A percentile compares a stretch with the other conserved stretches of the same genome.
These are phyloP conservation scores for Pseudopithomyces chartarum DNA, from an alignment of 2,329 filamentous ascomycete genomes.

Conservation along the genomic window DNA sequence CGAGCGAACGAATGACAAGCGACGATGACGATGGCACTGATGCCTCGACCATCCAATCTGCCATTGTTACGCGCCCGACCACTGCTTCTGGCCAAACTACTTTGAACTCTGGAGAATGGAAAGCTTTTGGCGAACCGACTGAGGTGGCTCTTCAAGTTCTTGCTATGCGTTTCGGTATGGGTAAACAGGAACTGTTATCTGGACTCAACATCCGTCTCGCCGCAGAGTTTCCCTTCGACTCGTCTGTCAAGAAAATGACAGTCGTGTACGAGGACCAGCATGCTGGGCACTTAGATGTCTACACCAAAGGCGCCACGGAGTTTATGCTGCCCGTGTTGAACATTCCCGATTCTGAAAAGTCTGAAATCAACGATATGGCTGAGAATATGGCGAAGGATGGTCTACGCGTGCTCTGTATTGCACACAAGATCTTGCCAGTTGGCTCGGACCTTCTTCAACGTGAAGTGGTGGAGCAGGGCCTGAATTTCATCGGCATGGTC, in stretches of 20 bases:
- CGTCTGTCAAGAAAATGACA: conserved; percentile 48
- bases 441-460: conserved; percentile 52
- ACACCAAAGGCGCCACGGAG: conserved; percentile 47
- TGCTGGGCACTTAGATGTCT: conserved; percentile 37
- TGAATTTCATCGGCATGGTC: conserved; percentile 79
- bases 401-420: conserved; percentile 45
- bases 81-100: conserved; percentile 25
- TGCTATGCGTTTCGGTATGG: conserved; percentile 46
- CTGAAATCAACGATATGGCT: conserved; percentile 32
- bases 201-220: conserved; percentile 35
- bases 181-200: conserved; percentile 35
- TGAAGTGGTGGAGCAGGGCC: conserved; percentile 66
- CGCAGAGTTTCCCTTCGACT: conserved; percentile 48
- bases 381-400: conserved; percentile 46
- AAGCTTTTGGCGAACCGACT: conserved; percentile 44
- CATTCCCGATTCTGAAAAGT: conserved; percentile 35
- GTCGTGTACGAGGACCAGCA: conserved; percentile 43
- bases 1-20: conserved; percentile 30
- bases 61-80: conserved; percentile 30
- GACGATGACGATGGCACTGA: conserved; percentile 41
- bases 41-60: conserved; percentile 34
- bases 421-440: conserved; percentile 38
- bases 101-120: conserved; percentile 31
- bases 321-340: conserved; percentile 41
- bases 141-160: conserved; percentile 48